Evolutionary conservation across 441 rosid species (phyloP), one percentile per base, ranked within the genome.

Genomic region (Aleurites moluccanus): DNA sequence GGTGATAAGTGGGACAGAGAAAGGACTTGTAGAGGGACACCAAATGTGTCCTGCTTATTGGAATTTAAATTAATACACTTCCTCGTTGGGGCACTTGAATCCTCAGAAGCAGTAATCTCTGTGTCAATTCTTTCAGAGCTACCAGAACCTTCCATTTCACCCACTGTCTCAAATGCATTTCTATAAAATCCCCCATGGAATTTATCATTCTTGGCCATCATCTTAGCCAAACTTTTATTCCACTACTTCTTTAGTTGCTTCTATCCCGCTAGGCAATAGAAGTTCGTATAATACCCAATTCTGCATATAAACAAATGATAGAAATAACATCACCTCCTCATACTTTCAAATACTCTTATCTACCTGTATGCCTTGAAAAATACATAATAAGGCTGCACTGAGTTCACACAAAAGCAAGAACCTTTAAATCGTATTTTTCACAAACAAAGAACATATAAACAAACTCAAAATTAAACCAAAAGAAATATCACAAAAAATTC

Each of bases 91-190:
- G 85, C 85, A 76, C 88, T 83, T 75, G 87, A 86, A 83, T 88
- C 81, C 79, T 87, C 88, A 83, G 89, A 87, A 71, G 83, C 85
- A 21, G 73, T 84, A 60, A 83, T 88, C 75, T 78, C 87, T 0
- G 84, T 77, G 52, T 88, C 88, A 72, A 86, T 79, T 72, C 86
- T 75, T 30, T 87, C 92, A 0, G 90, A 87, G 83, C 88, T 85
- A 74, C 91, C 92, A 80, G 84, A 87, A 6, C 88, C 96, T 81
- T 90, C 94, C 4, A 90, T 82, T 75, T 86, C 90, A 56, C 85
- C 86, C 69, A 77, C 74, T 35, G 87, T 82, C 78, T 85, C 90
- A 64, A 86, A 83, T 23, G 83, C 28, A 76, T 73, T 88, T 59
- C 78, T 80, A 52, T 84, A 80, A 82, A 85, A 92, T 40, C 85